Conservation (phyloP, 208 protist species). For the Vickermania spadyakhi region DNA sequence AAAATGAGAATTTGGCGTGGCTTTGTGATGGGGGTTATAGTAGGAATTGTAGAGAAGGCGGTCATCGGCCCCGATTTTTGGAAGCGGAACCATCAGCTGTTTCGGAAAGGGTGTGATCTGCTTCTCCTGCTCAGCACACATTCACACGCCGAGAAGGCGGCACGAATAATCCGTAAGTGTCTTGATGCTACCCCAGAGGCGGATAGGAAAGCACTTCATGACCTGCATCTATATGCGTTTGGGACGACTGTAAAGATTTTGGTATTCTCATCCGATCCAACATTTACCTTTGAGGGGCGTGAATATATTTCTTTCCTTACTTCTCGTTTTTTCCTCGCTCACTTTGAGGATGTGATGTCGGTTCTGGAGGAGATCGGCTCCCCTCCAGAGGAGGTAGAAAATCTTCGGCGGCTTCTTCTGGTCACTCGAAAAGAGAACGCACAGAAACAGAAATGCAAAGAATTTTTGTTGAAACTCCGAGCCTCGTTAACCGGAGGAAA, state of each 20-base stretch:
- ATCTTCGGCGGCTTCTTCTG: not conserved
- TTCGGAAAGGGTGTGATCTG: not conserved
- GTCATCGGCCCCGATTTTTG: not conserved
- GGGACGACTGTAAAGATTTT: not conserved
- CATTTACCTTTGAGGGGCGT: not conserved
- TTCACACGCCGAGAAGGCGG: constrained; percentile 9
- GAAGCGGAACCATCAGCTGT: not conserved
- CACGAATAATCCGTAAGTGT: constrained; percentile 5
- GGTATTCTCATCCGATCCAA: not conserved
- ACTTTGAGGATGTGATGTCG: not conserved
- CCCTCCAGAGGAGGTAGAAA: not conserved
- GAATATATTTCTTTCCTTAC: not conserved
- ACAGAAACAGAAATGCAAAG: constrained; percentile 1
- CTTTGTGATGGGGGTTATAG: not conserved
- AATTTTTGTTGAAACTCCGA: not conserved
- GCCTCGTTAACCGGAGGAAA: too few species aligned
- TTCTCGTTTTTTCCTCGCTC: not conserved
- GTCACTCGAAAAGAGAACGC: not conserved
- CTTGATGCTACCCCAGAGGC: not conserved
- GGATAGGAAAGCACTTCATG: not conserved
- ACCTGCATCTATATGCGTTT: not conserved
- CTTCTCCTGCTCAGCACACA: not conserved
- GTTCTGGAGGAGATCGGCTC: not conserved
- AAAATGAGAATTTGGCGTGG: not conserved
- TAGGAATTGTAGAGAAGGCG: not conserved